Evolutionary conservation across 2,329 filamentous ascomycete species (phyloP).

Genomic region (Xylariales sp.): DNA sequence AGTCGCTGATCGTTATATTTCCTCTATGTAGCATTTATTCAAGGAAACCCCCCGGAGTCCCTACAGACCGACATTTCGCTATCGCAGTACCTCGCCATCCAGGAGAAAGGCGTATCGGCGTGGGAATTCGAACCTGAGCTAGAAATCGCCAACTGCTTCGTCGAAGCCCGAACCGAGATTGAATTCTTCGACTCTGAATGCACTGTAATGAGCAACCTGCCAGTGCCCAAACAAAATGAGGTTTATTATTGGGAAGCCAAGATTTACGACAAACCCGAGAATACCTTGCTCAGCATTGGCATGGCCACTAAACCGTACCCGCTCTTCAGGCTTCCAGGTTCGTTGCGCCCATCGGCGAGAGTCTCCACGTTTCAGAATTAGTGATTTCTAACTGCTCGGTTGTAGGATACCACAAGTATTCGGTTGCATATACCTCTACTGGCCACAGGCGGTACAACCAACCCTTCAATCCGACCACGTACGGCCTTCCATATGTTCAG

Average conservation of each 20-base stretch:
- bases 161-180: conserved; percentile 92
- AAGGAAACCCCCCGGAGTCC: conserved; percentile 92
- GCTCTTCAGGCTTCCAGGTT: conserved; percentile 88
- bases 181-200: conserved; percentile 99
- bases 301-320: conserved; percentile 97
- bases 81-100: conserved; percentile 95
- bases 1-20: no score
- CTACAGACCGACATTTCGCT: conserved; percentile 94
- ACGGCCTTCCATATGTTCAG: conserved; percentile 82
- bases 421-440: conserved; percentile 84
- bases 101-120: conserved; percentile 98
- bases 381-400: conserved; percentile 5
- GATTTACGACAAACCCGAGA: conserved; percentile 95
- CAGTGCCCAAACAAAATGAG: conserved; percentile 97
- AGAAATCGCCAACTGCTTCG: conserved; percentile 98
- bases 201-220: conserved; percentile 93
- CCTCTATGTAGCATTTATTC: conserved; percentile 69
- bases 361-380: conserved; percentile 2
- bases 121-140: conserved; percentile 99
- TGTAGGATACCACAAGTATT: conserved; percentile 84
- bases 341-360: conserved; percentile 21
- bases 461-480: conserved; percentile 74
- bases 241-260: conserved; percentile 99
- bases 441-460: conserved; percentile 89
- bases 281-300: conserved; percentile 81